These are phyloP conservation scores for Cordia subcordata DNA, from an alignment of 257 asterid genomes.

Conservation along the genomic window DNA sequence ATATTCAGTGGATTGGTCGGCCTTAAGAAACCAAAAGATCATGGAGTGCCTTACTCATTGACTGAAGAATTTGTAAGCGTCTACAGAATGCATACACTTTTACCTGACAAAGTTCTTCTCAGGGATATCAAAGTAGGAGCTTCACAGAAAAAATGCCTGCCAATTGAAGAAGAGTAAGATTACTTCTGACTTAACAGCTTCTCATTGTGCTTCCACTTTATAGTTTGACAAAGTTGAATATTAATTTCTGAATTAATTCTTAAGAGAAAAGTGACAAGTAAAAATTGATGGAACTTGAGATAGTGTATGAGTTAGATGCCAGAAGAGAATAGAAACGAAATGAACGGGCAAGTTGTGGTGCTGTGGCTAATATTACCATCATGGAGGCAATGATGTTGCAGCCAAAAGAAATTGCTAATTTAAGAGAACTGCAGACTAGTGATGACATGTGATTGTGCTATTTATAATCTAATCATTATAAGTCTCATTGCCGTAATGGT, in stretches of 20 bases:
- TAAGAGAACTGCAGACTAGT: no score
- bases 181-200: background rate
- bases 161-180: conserved; percentile 25
- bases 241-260: background rate
- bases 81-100: conserved; percentile 28
- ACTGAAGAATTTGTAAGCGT: conserved; percentile 34
- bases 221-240: background rate
- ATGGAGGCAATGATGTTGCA: no score
- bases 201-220: background rate
- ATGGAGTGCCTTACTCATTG: conserved; percentile 31
- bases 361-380: no score
- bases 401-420: no score
- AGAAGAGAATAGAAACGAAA: no score
- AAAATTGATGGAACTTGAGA: no score
- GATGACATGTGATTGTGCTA: no score
- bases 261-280: no score
- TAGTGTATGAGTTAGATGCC: no score
- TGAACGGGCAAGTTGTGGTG: no score
- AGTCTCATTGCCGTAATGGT: no score
- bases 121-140: conserved; percentile 13
- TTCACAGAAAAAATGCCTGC: conserved; percentile 22
- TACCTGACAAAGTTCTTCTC: conserved; percentile 23
- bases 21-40: conserved; percentile 24
- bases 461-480: no score
- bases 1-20: conserved; percentile 33